Evolutionary conservation across 2,329 filamentous ascomycete species (phyloP), one percentile per base, ranked within the genome.

Genomic region (Trichoderma afroharzianum): DNA sequence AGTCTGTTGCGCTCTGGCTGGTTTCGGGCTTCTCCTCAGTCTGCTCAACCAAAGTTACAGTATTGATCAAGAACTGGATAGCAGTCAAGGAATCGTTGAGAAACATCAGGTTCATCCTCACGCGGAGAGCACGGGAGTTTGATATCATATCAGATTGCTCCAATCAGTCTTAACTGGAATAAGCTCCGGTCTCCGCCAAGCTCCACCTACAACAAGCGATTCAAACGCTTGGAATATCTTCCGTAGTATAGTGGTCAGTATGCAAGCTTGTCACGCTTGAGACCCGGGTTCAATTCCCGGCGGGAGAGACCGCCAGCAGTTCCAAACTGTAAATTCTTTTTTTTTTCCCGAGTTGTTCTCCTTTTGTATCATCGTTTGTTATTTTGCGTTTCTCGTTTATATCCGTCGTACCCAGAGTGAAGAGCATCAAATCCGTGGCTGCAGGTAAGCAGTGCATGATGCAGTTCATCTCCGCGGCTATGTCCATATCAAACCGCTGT

Each of bases 181-280:
- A 47, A 43, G 39, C 39, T 63, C 5, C 36, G 5, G 4, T 24
- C 15, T 36, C 24, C 66, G 39, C 36, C 66, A 43, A 50, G 55
- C n/a, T 57, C 66, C 66, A 59, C 36, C 66, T 68, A 68, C 66
- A 61, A 57, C 63, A 39, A 39, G 63, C 63, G 47, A 26, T 28
- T 14, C 21, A 39, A 39, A 55, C 32, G 47, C 50, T 53, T 55
- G 63, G 26, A 12, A 59, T n/a, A 68, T 68, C 66, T 68, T 68
- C 66, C 66, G 66, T 68, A 68, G 66, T 68, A 68, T 68, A 68
- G 66, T 68, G 66, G 66, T 68, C 66, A 68, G 66, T 68, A 68
- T 68, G 66, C 66, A 68, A 68, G 66, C 66, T 68, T 68, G 66
- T 68, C 66, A 68, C 66, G 66, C 66, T 68, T 68, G 66, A 68